phyloP scores from a whole-genome alignment of 805 yeast genomes.

The Pichia phayaonensis region DNA sequence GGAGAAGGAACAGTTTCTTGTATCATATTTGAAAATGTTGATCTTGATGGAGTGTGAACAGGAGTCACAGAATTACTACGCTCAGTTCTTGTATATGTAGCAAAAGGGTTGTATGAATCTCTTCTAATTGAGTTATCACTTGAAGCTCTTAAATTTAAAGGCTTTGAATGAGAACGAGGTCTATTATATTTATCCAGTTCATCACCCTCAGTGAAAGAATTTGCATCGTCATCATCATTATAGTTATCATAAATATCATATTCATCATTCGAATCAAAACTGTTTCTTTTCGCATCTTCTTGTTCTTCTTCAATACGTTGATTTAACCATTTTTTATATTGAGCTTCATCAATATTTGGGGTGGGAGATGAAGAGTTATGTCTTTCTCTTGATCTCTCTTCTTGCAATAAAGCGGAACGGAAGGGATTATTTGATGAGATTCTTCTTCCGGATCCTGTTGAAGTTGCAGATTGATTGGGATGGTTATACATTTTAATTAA shows the following conservation, averaged over 20 bases:
- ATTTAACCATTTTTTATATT: constrained; percentile 54
- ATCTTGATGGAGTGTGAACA: constrained; percentile 1
- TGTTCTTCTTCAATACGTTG: constrained; percentile 24
- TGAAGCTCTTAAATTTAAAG: constrained; percentile 14
- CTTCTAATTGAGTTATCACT: constrained; percentile 10
- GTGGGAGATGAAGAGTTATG: constrained; percentile 6
- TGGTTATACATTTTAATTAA: constrained; percentile 25
- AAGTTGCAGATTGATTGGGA: constrained; percentile 24
- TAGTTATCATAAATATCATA: constrained; percentile 11
- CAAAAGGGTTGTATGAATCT: constrained; percentile 11
- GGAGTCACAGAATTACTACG: constrained; percentile 5
- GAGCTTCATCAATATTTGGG: constrained; percentile 21
- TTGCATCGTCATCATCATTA: constrained; percentile 35
- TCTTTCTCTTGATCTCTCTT: constrained; percentile 17
- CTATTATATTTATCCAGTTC: constrained; percentile 9
- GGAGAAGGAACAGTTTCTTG: background rate
- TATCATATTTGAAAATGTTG: background rate
- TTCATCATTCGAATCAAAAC: background rate
- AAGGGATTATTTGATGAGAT: constrained; percentile 70
- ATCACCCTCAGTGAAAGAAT: constrained; percentile 21
- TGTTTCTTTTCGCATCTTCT: constrained; percentile 17
- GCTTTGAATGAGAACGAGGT: constrained; percentile 4
- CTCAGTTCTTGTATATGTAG: constrained; percentile 2
- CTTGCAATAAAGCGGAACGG: constrained; percentile 38
- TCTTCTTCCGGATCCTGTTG: constrained; percentile 35